Base-by-base conservation (phyloP, 495 filamentous ascomycete species). In the Neurospora cerealis region DNA sequence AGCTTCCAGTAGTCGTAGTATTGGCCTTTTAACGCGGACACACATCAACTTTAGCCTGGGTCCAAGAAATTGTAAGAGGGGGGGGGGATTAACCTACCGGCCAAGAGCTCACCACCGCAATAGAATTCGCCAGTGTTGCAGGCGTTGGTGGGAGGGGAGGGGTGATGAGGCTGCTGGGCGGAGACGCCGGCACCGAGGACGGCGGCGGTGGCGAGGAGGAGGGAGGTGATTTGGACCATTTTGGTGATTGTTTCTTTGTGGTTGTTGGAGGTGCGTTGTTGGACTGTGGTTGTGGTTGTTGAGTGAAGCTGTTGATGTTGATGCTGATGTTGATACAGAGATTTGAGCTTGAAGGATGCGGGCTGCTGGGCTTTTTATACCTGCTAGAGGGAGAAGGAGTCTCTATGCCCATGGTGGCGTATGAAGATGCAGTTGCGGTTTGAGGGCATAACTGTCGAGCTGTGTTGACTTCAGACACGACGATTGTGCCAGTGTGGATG, bases 211-310 rank as follows among this genome's bases (percentile, higher is more conserved):
- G 48, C 38, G 37, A 74, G 17, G 70, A 41, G 28, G 70, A 74
- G 13, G 44, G 73, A 38, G n/a, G 19, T 69, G 39, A 69, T 74
- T 34, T 71, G 42, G 13, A 75, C 72, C 72, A 74, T 74, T 69
- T 60, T 66, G 24, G 36, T 19, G 44, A 10, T 46, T 17, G 19
- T 42, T 19, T 0, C 6, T 19, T 19, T 46, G 42, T 46, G 5
- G 42, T 46, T 46, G n/a, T 48, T 48, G n/a, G 0, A 21, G 44
- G 8, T 21, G 44, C 10, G 44, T 48, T 48, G 8, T 4, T 48
- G 44, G 8, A 2, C 1, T 48, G 7, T 48, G 17, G 19, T 48
- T 24, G 8, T 48, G 42, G 42, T 4, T 42, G 7, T 3, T 44
- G 6, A n/a, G 41, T 44, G 41, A 44, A 44, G 41, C 39, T 41